Base-by-base conservation (phyloP, 768 basidiomycete species). In the Pisolithus sp. region DNA sequence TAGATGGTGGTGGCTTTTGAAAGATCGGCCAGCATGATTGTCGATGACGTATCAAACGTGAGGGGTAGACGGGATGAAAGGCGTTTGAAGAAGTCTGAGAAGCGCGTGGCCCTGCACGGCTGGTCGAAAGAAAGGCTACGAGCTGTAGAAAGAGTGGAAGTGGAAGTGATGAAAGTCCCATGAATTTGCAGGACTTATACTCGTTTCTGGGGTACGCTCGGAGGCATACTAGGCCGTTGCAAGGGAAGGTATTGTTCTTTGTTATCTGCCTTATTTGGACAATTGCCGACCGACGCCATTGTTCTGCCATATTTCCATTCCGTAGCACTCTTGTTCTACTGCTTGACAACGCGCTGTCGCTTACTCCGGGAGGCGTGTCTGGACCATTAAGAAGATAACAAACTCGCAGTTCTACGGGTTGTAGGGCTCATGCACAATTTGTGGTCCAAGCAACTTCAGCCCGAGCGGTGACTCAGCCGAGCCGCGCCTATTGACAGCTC, bases 1-100 rank as follows among this genome's bases (percentile, higher is more conserved):
- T 83, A 88, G 48, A 86, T 72, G 49, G 78, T 82, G 57, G 80
- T 71, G 50, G 78, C 77, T 74, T 82, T 88, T 13, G 86, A 83
- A 39, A 88, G 74, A 57, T 79, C 77, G 54, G 81, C 71, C 60
- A 90, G 81, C 89, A 89, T 91, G 44, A 34, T 47, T 12, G 26
- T 18, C 26, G 42, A 8, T 40, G 51, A 18, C 34, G 46, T 53
- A 18, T 45, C 43, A 39, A 30, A 36, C 20, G 34, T 42, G 36
- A 43, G 17, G 2, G 2, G 38, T 0, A 53, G 23, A 52, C 5
- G 39, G 49, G 18, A 46, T 38, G 50, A 37, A 24, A 30, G 30
- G 17, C 40, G 40, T 18, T n/a, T 41, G n/a, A 13, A 41, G 6
- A 18, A 23, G 28, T 45, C 15, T 56, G n/a, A 53, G 37, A 20